phyloP scores from a whole-genome alignment of 2,329 filamentous ascomycete genomes.

The Hymenoscyphus scutula region DNA sequence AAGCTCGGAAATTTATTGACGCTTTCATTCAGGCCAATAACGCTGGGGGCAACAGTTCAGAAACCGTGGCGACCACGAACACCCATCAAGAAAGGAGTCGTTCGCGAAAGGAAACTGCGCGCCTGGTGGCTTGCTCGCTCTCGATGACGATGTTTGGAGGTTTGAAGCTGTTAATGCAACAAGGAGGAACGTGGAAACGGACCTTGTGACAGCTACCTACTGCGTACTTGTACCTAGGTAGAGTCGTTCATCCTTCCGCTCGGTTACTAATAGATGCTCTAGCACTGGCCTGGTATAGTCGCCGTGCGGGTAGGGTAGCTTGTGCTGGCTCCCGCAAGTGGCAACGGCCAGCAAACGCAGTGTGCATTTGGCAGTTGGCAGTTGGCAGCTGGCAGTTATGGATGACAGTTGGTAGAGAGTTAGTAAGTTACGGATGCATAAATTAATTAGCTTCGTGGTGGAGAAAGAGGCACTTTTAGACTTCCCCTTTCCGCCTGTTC shows the following conservation, averaged over 20 bases:
- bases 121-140: neutral
- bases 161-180: conserved; percentile 1
- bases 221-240: too few species aligned
- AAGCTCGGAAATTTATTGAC: conserved; percentile 8
- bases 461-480: neutral
- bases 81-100: neutral
- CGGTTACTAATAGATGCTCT: neutral
- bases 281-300: too few species aligned
- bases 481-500: neutral
- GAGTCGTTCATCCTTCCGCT: too few species aligned
- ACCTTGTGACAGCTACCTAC: neutral
- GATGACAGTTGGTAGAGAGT: too few species aligned
- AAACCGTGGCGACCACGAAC: neutral
- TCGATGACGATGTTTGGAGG: neutral
- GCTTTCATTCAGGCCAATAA: neutral
- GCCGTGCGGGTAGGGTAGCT: neutral
- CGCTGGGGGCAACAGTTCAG: conserved; percentile 1
- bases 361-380: neutral
- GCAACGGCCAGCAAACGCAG: neutral
- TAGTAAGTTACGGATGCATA: neutral
- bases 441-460: neutral
- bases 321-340: neutral
- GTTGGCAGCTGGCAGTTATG: too few species aligned
- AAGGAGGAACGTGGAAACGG: neutral
- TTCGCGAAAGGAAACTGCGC: neutral